phyloP scores from a whole-genome alignment of 2,329 filamentous ascomycete genomes.

The Elsinoe australis region DNA sequence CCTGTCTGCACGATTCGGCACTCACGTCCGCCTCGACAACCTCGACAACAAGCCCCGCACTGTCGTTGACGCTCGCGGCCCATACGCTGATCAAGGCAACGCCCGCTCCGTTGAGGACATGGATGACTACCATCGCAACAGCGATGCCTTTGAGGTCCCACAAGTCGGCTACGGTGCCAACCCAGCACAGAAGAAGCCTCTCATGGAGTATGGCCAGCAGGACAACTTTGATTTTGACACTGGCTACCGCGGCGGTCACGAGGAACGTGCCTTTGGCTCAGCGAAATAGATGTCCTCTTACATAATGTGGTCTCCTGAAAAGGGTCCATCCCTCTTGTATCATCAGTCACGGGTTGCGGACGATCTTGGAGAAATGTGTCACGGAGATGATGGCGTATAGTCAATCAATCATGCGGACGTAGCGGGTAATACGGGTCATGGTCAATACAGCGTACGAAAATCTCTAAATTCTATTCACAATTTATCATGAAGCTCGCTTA shows the following conservation, averaged over 20 bases:
- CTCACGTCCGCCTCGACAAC: slow-evolving; percentile 43
- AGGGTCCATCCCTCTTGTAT: not conserved
- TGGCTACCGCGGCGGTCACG: slow-evolving; percentile 32
- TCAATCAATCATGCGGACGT: not conserved
- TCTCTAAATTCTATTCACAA: slow-evolving; percentile 10
- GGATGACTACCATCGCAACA: slow-evolving; percentile 22
- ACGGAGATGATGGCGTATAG: not conserved
- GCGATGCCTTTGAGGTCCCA: slow-evolving; percentile 30
- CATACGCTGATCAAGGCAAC: slow-evolving; percentile 4
- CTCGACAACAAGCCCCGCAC: slow-evolving; percentile 27
- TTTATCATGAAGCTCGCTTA: no score
- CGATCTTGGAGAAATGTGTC: not conserved
- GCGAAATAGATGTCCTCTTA: not conserved
- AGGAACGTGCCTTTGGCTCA: slow-evolving; percentile 16
- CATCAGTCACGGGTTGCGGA: not conserved
- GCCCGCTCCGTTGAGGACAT: slow-evolving; percentile 6
- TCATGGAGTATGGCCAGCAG: slow-evolving; percentile 26
- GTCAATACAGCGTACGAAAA: slow-evolving; percentile 1
- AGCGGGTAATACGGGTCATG: slow-evolving; percentile 12
- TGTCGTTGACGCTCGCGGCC: slow-evolving; percentile 12
- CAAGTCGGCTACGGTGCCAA: slow-evolving; percentile 23
- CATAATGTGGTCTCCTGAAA: not conserved
- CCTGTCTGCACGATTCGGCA: slow-evolving; percentile 39
- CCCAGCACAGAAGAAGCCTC: slow-evolving; percentile 13
- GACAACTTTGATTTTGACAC: slow-evolving; percentile 32